Evolutionary conservation across 371 early-diverging fungal species (phyloP).

Genomic region (Mucor velutinosus): DNA sequence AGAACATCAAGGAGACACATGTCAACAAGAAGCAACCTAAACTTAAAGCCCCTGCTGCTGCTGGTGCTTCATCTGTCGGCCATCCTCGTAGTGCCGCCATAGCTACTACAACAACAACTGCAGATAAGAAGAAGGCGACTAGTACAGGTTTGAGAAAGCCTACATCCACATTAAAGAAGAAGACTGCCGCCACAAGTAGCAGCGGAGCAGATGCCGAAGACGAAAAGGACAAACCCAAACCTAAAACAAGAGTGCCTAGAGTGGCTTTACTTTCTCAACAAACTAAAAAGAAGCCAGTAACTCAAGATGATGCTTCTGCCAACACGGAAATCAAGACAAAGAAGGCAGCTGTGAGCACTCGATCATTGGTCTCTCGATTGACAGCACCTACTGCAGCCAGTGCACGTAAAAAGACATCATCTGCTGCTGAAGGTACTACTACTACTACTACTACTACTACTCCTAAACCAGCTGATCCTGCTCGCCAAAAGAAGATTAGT

Average conservation of each 20-base stretch:
- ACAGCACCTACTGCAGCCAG: constrained; percentile 29
- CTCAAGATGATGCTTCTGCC: constrained; percentile 2
- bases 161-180: constrained; percentile 10
- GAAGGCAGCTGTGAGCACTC: constrained; percentile 13
- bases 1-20: constrained; percentile 6
- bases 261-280: constrained; percentile 20
- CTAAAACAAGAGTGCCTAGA: constrained; percentile 11
- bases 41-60: constrained; percentile 12
- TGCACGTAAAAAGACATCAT: constrained; percentile 25
- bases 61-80: not conserved
- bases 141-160: constrained; percentile 6
- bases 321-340: constrained; percentile 17
- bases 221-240: not conserved
- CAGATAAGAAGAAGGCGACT: constrained; percentile 13
- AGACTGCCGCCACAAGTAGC: not conserved
- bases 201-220: not conserved
- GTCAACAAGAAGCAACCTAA: constrained; percentile 9
- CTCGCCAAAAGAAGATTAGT: constrained; percentile 6
- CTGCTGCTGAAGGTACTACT: not conserved
- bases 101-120: not conserved
- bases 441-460: not conserved
- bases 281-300: not conserved
- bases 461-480: constrained; percentile 5
- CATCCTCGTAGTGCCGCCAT: not conserved
- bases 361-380: constrained; percentile 27